Base-by-base conservation (phyloP, 345 rosid species). In the Eucalyptus cloeziana region DNA sequence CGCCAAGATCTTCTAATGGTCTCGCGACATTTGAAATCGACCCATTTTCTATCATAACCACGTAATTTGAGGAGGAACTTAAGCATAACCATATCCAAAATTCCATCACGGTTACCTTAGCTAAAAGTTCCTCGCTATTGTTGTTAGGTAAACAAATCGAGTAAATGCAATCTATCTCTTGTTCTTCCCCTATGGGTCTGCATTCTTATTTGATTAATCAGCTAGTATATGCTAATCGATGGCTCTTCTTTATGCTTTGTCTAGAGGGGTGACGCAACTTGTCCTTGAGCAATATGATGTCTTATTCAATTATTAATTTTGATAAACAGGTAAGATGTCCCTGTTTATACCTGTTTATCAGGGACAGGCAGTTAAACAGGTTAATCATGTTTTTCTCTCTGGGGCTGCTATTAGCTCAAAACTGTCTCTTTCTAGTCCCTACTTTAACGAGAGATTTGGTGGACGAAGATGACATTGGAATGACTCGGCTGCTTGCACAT, bases 1-100 rank as follows among this genome's bases (percentile, higher is more conserved):
- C 33, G 98, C 99, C 60, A 96, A 97, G 92, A 93, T 97, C 80
- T 96, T 96, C 89, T 97, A 67, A 60, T 44, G 16, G 43, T 15
- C 67, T 86, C 12, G 37, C 2, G n/a, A 86, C 64, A 86, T 86
- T 47, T 56, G 62, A 47, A n/a, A 54, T 27, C 9, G 37, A 85
- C 56, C 69, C 12, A 76, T 21, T 76, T 37, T 40, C 47, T 76
- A 50, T 86, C 87, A 52, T 31, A 50, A 85, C 25, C 54, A 85
- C 37, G 14, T 45, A 27, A 11, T 51, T 51, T 22, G 47, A 31
- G 58, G 62, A 50, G 56, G 87, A 52, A 40, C 11, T 51, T 47
- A 13, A 86, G 83, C 25, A 76, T 21, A 5, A 76, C 13, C 83
- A 76, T 76, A 76, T 37, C 47, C 83, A 6, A 24, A 21, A 37